Base-by-base conservation (phyloP, 2,329 filamentous ascomycete species). In the Nothopassalora personata region DNA sequence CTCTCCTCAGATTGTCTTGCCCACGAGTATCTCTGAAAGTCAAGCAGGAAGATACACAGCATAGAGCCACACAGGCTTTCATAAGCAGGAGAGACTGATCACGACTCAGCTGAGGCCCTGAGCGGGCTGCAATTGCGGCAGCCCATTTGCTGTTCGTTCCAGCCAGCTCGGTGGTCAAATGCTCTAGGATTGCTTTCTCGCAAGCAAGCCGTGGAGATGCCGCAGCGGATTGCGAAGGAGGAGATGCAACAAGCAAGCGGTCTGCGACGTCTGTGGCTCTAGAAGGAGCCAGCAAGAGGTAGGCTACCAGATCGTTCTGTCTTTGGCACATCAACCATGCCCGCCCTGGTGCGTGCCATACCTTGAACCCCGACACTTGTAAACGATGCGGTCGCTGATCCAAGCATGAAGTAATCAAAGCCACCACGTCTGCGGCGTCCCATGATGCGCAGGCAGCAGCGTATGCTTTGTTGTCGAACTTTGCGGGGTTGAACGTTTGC, bases 401-500 rank as follows among this genome's bases (percentile, higher is more conserved):
- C 39, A 88, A 85, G 66, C 89, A 90, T 15, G 82, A 80, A 60
- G 84, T 78, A n/a, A 96, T 71, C 4, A 96, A 75, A 63, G 84
- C 85, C 39, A 89, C 75, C 23, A 96, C 73, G 63, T 91, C 84
- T 33, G 81, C 70, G 4, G 89, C 84, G 15, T 82, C 81, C 43
- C 89, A 87, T 10, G 78, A 74, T 1, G 86, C 83, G 65, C 87
- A 81, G 18, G 84, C 81, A 5, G 83, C 81, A n/a, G 85, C 83
- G 72, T 88, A 90, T 4, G 80, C 76, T 57, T 83, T 77, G 68
- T 96, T 90, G 18, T 78, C 75, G 62, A 81, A 76, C 3, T 74
- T 75, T 66, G 73, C 86, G 64, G 91, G 88, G 64, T 86, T 86
- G 91, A 93, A 99, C 67, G 83, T 87, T 34, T 86, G 82, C 66